phyloP scores from a whole-genome alignment of 2,329 filamentous ascomycete genomes.

The Fusarium nisikadoi region DNA sequence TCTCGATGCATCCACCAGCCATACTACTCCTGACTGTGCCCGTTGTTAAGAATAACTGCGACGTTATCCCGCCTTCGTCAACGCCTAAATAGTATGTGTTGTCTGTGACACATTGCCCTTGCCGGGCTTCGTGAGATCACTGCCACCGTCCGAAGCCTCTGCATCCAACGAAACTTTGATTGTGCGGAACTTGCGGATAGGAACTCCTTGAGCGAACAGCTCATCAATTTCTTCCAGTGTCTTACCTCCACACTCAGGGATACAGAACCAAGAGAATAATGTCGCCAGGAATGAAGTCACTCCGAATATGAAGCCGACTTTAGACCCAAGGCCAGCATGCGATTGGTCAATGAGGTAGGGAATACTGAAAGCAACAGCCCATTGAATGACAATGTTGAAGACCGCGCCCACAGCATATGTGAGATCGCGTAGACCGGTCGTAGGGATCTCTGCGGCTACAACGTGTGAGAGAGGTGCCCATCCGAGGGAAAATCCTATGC shows the following conservation, averaged over 20 bases:
- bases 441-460: constrained; percentile 49
- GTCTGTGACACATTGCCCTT: not conserved
- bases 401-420: constrained; percentile 45
- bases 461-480: constrained; percentile 52
- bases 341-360: constrained; percentile 52
- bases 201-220: constrained; percentile 29
- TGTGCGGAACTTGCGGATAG: constrained; percentile 34
- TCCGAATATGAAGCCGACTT: constrained; percentile 34
- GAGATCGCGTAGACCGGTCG: constrained; percentile 46
- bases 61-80: not conserved
- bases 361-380: constrained; percentile 45
- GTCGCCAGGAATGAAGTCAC: constrained; percentile 16
- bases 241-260: constrained; percentile 38
- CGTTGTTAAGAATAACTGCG: not conserved
- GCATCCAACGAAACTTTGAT: not conserved
- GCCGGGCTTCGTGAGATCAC: not conserved
- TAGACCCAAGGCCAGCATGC: constrained; percentile 48
- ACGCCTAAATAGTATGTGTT: not conserved
- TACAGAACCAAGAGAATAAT: constrained; percentile 32
- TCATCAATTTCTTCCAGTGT: constrained; percentile 42
- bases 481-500: constrained; percentile 45
- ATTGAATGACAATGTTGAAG: constrained; percentile 23
- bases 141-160: not conserved
- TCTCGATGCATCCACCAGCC: not conserved
- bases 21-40: not conserved